phyloP scores from a whole-genome alignment of 192 early-diverging fungal species.

The Funneliformis geosporum region DNA sequence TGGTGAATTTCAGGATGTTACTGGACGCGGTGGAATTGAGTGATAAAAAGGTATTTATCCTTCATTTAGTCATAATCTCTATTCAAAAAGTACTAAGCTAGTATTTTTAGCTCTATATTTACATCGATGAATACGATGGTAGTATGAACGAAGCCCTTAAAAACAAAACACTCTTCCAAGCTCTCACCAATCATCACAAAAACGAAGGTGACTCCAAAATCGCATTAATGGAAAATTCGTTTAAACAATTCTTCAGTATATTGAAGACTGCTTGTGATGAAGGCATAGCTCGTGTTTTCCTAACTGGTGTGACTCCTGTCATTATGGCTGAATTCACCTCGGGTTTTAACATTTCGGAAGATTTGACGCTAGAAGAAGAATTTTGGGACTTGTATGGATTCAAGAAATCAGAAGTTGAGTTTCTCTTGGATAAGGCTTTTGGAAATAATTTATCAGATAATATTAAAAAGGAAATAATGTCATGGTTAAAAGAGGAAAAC shows the following conservation, averaged over 20 bases:
- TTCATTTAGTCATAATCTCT: constrained; percentile 2
- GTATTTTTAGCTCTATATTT: constrained; percentile 7
- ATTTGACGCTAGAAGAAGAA: constrained; percentile 7
- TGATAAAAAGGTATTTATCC: neutral
- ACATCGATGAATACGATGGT: neutral
- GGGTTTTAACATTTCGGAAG: constrained; percentile 5
- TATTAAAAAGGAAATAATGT: constrained; percentile 4
- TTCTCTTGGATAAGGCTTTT: neutral
- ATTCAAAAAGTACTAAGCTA: constrained; percentile 20
- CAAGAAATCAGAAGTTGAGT: neutral
- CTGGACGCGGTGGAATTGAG: neutral
- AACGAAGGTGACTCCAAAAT: neutral
- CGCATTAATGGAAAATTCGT: neutral
- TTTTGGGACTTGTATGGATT: constrained; percentile 11
- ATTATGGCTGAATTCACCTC: neutral
- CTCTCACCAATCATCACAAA: neutral
- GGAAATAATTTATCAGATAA: neutral
- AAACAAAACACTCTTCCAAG: neutral
- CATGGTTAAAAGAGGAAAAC: constrained; percentile 9
- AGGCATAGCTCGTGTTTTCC: constrained; percentile 4
- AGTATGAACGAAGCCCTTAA: constrained; percentile 2
- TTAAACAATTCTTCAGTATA: constrained; percentile 8
- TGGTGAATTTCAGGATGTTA: constrained; percentile 7
- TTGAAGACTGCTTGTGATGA: constrained; percentile 11
- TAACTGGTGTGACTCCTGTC: constrained; percentile 11